Evolutionary conservation across 352 stramenopile species (phyloP).

Genomic region (Pythium vanterpoolii): DNA sequence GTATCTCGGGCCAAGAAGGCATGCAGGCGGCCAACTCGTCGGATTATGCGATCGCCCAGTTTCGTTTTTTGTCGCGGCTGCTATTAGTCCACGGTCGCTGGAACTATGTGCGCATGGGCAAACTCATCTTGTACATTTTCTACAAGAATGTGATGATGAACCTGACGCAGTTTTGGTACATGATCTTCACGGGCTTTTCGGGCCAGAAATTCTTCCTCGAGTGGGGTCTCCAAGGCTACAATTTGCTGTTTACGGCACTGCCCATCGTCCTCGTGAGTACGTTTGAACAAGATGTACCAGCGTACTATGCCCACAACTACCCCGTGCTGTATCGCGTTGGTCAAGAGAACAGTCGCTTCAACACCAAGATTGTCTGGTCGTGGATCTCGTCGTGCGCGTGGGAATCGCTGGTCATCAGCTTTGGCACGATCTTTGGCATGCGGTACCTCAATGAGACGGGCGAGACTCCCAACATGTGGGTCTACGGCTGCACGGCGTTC

Average conservation of each 20-base stretch:
- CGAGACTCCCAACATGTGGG: conserved; percentile 60
- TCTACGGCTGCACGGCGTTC: conserved; percentile 69
- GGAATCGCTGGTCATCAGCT: conserved; percentile 83
- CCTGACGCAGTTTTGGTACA: conserved; percentile 81
- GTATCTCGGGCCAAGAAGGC: conserved; percentile 91
- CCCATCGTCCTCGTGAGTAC: conserved; percentile 74
- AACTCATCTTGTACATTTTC: conserved; percentile 93
- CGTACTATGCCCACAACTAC: conserved; percentile 58
- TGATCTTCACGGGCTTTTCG: conserved; percentile 75
- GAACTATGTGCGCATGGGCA: conserved; percentile 89
- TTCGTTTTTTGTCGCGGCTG: conserved; percentile 90
- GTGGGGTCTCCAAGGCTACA: conserved; percentile 75
- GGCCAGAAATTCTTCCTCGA: conserved; percentile 77
- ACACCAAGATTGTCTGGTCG: conserved; percentile 79
- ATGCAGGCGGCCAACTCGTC: conserved; percentile 91
- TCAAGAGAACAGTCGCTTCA: conserved; percentile 83
- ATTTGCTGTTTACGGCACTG: conserved; percentile 76
- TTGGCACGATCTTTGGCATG: conserved; percentile 81
- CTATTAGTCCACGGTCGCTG: conserved; percentile 92
- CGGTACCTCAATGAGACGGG: conserved; percentile 74
- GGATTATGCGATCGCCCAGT: conserved; percentile 93
- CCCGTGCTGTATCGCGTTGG: conserved; percentile 42
- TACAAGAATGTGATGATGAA: conserved; percentile 93
- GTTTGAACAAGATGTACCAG: conserved; percentile 74
- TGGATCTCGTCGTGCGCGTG: conserved; percentile 82